Percentiles rank a stretch among this genome's conserved stretches.
Evolutionary conservation across 345 rosid species (phyloP).

Genomic region (Rubroshorea leprosula): DNA sequence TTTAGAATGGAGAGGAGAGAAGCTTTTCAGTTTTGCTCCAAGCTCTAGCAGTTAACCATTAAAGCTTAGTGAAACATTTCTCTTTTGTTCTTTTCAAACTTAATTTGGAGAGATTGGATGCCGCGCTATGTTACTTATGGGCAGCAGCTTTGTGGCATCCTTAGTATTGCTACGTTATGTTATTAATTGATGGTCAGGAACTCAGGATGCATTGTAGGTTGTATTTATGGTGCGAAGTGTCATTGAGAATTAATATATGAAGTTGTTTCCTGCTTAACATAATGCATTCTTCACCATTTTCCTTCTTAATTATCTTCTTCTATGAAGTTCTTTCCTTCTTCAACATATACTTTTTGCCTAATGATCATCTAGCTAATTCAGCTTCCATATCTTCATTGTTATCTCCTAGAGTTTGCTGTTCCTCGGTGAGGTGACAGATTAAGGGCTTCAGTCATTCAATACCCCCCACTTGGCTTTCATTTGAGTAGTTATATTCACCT

Average conservation of each 20-base stretch:
- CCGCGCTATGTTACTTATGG: too few relatives aligned
- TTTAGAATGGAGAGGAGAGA: too few relatives aligned
- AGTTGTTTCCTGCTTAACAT: too few relatives aligned
- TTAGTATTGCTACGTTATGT: background rate
- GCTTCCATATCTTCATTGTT: conserved; percentile 25
- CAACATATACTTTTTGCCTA: conserved; percentile 9
- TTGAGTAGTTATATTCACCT: conserved; percentile 9
- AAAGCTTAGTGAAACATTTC: too few relatives aligned
- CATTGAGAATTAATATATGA: background rate
- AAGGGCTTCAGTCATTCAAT: conserved; percentile 21
- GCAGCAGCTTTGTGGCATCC: background rate
- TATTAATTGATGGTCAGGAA: background rate
- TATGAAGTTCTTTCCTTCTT: conserved; percentile 7
- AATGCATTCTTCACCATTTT: background rate
- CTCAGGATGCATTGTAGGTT: background rate
- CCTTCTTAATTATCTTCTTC: background rate
- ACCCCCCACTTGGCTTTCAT: conserved; percentile 15
- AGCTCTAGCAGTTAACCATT: too few relatives aligned
- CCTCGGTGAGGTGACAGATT: conserved; percentile 70
- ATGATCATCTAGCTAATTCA: conserved; percentile 24
- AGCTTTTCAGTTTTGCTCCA: too few relatives aligned
- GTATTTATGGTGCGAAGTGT: background rate
- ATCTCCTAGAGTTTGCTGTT: conserved; percentile 60
- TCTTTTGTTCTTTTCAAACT: too few relatives aligned
- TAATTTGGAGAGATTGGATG: too few relatives aligned